phyloP scores from a whole-genome alignment of 2,329 filamentous ascomycete species.

The Aspergillus hortae region DNA sequence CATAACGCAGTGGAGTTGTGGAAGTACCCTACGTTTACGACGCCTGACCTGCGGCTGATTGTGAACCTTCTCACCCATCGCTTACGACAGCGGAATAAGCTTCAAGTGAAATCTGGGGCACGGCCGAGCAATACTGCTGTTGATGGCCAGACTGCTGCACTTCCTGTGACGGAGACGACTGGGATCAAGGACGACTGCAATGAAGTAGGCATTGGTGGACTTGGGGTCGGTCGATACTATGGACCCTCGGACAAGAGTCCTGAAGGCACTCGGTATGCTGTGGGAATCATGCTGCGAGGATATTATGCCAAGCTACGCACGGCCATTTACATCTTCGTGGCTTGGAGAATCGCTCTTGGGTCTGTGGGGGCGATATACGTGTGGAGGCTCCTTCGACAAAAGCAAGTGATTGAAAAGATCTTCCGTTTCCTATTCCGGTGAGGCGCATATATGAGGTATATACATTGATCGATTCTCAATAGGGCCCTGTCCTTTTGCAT shows the following conservation, averaged over 20 bases:
- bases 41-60: constrained; percentile 57
- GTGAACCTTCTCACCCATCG: constrained; percentile 59
- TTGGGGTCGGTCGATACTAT: constrained; percentile 35
- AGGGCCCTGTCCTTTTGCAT: neutral
- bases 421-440: neutral
- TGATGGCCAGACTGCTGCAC: constrained; percentile 34
- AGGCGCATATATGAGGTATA: neutral
- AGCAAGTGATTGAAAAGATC: constrained; percentile 1
- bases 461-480: neutral
- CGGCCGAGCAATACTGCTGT: constrained; percentile 29
- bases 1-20: constrained; percentile 59
- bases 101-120: constrained; percentile 29
- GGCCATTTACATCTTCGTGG: constrained; percentile 39
- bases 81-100: constrained; percentile 52
- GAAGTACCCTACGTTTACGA: constrained; percentile 67
- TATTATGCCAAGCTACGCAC: constrained; percentile 40
- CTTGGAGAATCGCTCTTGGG: constrained; percentile 33
- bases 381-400: constrained; percentile 26
- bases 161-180: constrained; percentile 19
- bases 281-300: constrained; percentile 42
- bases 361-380: constrained; percentile 26
- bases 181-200: constrained; percentile 27
- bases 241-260: constrained; percentile 21
- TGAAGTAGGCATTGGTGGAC: constrained; percentile 36
- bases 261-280: constrained; percentile 32